Percentiles rank a stretch among this genome's conserved stretches.
These are phyloP conservation scores for Colletotrichum magnum DNA, from an alignment of 2,329 filamentous ascomycete genomes.

Conservation along the genomic window DNA sequence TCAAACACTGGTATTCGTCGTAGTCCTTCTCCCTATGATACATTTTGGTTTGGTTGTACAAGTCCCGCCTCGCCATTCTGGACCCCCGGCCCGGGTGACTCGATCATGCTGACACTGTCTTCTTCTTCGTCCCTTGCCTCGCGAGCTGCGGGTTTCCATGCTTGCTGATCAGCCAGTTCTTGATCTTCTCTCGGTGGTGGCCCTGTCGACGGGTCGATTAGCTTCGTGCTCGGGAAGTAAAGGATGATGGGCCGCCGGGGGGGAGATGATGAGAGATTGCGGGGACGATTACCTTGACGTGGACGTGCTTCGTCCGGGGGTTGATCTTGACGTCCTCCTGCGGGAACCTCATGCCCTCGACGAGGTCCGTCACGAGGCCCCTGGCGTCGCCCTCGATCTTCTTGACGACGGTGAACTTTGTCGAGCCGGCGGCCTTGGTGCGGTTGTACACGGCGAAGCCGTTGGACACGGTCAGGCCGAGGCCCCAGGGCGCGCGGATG, in stretches of 20 bases:
- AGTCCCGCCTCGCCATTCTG: not conserved
- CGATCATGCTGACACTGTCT: not conserved
- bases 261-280: not conserved
- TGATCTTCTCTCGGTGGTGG: conserved; percentile 28
- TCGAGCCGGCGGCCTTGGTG: conserved; percentile 82
- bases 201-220: conserved; percentile 10
- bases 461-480: conserved; percentile 78
- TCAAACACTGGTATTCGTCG: no score
- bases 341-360: conserved; percentile 69
- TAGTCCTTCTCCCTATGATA: conserved; percentile 19
- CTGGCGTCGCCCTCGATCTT: conserved; percentile 82
- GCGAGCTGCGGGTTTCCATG: conserved; percentile 12
- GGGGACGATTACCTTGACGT: conserved; percentile 73
- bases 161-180: conserved; percentile 15
- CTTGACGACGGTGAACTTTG: conserved; percentile 81
- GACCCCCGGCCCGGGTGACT: no score
- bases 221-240: not conserved
- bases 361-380: conserved; percentile 75
- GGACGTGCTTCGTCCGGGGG: conserved; percentile 78
- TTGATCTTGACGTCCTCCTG: conserved; percentile 68
- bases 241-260: not conserved
- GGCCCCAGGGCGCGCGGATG: conserved; percentile 73
- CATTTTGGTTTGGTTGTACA: conserved; percentile 21
- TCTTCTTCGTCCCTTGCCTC: no score
- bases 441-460: conserved; percentile 83